phyloP scores from a whole-genome alignment of 345 rosid genomes.

The Citrus medica region DNA sequence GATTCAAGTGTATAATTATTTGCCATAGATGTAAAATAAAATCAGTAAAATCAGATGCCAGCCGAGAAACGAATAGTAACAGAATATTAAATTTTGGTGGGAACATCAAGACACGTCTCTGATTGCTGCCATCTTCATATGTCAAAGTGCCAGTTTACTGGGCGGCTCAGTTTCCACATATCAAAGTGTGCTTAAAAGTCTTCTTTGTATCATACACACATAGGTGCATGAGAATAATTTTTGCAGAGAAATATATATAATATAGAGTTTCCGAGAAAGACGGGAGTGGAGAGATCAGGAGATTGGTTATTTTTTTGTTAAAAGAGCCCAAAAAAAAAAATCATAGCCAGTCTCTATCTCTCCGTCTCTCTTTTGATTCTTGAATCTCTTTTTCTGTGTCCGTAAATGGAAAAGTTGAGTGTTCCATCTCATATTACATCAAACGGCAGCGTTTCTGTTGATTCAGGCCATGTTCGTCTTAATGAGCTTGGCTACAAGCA shows the following conservation, averaged over 20 bases:
- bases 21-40: no score
- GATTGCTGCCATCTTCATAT: no score
- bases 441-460: slow-evolving; percentile 29
- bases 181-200: neutral
- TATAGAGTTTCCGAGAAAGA: neutral
- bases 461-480: slow-evolving; percentile 73
- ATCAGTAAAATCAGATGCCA: neutral
- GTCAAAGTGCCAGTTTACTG: no score
- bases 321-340: neutral
- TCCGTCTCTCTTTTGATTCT: neutral
- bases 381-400: neutral
- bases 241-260: neutral
- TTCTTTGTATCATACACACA: neutral
- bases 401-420: slow-evolving; percentile 19
- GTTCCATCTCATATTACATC: slow-evolving; percentile 24
- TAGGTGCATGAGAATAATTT: neutral
- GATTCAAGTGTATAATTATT: no score
- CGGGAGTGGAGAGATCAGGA: neutral
- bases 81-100: no score
- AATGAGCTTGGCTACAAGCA: slow-evolving; percentile 94
- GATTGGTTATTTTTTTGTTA: neutral
- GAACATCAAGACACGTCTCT: no score
- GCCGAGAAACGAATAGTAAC: neutral
- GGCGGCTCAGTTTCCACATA: neutral
- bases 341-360: neutral